Evolutionary conservation across 768 basidiomycete species (phyloP), one percentile per base, ranked within the genome.

Genomic region (Coprinopsis sp.): DNA sequence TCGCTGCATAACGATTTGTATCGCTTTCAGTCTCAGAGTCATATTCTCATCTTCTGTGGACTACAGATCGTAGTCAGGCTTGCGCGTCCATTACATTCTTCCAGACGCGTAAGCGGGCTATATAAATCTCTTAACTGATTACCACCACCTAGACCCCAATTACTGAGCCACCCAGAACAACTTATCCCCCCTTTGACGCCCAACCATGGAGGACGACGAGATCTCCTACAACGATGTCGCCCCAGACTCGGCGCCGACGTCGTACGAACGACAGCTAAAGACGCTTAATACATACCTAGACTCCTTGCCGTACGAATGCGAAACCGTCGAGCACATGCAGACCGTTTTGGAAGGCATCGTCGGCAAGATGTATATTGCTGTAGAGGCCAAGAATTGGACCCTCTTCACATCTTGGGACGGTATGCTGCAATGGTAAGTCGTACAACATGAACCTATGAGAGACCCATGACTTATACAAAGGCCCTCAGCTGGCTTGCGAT

Each of bases 391-490:
- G 68, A 84, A 86, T 54, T 91, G 88, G 88, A 67, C 77, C 27
- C 69, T 79, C 16, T 70, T 89, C 33, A 78, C 81, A 22, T 81
- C 79, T 6, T 91, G 88, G 87, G 87, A 90, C 63, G 82, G 81
- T 14, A 72, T 82, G 65, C 68, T 91, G 25, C 85, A 89, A 68
- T 88, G 85, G 88, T 82, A 58, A 51, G 73, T 57, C n/a, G n/a
- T n/a, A n/a, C n/a, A n/a, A n/a, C n/a, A 37, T 40, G 27, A 4
- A 28, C n/a, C 36, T 33, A 30, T 18, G 27, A 24, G 33, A 38
- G 6, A 43, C n/a, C 33, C 12, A 34, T 24, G 37, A 46, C 34
- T 31, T 27, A 14, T 22, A 37, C 23, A 39, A 27, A 34, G 8
- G 27, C 18, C 37, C 30, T 33, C 51, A 91, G 88, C 63, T 91